Evolutionary conservation across 345 rosid species (phyloP), one percentile per base, ranked within the genome.

Genomic region (Populus simonii): DNA sequence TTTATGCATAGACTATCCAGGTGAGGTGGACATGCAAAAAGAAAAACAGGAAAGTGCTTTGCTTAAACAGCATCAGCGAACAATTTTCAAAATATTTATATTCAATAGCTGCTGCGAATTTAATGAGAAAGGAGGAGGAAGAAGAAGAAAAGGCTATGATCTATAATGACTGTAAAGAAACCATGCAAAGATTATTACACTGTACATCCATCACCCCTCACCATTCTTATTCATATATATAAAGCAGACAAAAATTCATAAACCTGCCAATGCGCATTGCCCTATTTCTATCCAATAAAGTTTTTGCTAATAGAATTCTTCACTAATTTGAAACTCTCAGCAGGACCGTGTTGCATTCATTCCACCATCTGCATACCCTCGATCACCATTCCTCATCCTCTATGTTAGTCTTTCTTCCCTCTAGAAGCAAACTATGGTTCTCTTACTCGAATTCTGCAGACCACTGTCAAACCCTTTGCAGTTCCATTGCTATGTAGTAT

Each of bases 201-300:
- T 87, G 82, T 84, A 88, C 86, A 83, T 72, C 87, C 80, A 72
- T 41, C 29, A 36, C 55, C 85, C 80, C 73, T 84, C 80, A 63
- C 82, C 69, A 80, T 74, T 35, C 76, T 86, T 85, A 80, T 81
- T 84, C 90, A 88, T 90, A 80, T 31, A 84, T 81, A 83, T 67
- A 62, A 71, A 39, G 62, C 62, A 77, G 35, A 73, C 81, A 82
- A 85, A 85, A 89, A 83, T 87, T 57, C 53, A 80, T 85, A 82
- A 78, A 81, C 79, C 83, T 77, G 65, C 78, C 74, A 72, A 45
- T 66, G 39, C 67, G 72, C 31, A 76, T 43, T 3, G 8, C 23
- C 80, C 67, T 62, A 55, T 13, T 12, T 45, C 45, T 53, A 78
- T 71, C 80, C 68, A 79, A 78, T 76, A 79, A 72, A 76, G 72